Base-by-base conservation (phyloP, 768 basidiomycete species). In the Favolaschia claudopus region DNA sequence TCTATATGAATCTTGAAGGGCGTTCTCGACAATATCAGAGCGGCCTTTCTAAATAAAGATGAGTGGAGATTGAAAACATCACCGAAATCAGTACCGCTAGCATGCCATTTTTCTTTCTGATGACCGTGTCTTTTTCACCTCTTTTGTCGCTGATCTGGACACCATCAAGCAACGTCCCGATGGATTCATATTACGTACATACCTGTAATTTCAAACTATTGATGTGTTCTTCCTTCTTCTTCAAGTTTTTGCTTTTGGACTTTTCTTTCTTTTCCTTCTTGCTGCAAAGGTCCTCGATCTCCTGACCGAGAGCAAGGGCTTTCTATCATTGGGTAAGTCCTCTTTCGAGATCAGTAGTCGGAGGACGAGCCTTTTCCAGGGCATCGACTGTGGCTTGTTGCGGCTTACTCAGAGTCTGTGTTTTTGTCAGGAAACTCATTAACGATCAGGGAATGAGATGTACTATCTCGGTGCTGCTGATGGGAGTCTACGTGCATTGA, bases 401-500 rank as follows among this genome's bases (percentile, higher is more conserved):
- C 17, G 32, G 27, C 13, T 1, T 29, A 3, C 20, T 7, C 5
- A 65, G 51, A 1, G 56, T 44, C 8, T n/a, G n/a, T n/a, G n/a
- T n/a, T n/a, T n/a, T n/a, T n/a, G n/a, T n/a, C n/a, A n/a, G n/a
- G n/a, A n/a, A n/a, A n/a, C n/a, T n/a, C n/a, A n/a, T n/a, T n/a
- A n/a, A n/a, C n/a, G n/a, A n/a, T n/a, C n/a, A n/a, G n/a, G n/a
- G n/a, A n/a, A n/a, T n/a, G n/a, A n/a, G n/a, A n/a, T n/a, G n/a
- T n/a, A n/a, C n/a, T n/a, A 51, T 25, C 45, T 65, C 64, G 43
- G 61, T 65, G 43, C 22, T 48, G 36, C 56, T 60, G 33, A 62
- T 62, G 20, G 24, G 19, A n/a, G 8, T n/a, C 64, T 65, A 31
- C n/a, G n/a, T n/a, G 51, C 24, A n/a, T 10, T 10, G 5, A 2